Evolutionary conservation across 1,284 basidiomycete genomes (phyloP), one percentile per base, ranked within the genome.

Genomic region (Sporisorium sorghi): DNA sequence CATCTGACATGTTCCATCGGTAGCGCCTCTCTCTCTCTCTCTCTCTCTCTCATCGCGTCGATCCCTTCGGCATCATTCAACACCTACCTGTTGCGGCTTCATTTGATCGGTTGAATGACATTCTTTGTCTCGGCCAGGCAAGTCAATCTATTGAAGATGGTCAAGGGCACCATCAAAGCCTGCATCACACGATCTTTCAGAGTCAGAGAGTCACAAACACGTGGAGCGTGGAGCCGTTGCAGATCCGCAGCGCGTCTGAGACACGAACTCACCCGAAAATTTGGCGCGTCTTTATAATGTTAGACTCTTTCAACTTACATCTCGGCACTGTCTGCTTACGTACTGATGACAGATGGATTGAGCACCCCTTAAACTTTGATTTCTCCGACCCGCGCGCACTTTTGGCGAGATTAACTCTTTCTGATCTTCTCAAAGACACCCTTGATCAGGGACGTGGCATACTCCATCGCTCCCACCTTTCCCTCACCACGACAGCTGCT

Each of bases 341-440:
- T 50, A 19, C 17, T 24, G 47, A 47, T 58, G 56, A 58, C 56
- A 40, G 11, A 11, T 32, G 2, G 12, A 12, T 9, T 11, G 19
- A 24, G 47, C 55, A 24, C 55, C 14, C 28, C 28, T 30, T 30
- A 26, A 40, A 40, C 43, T 56, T 56, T 47, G 44, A n/a, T 35
- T 50, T 40, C 35, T 15, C 26, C 39, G 35, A 58, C 55, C n/a
- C 50, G 47, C 28, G 55, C 55, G n/a, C 4, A 14, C 15, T 40
- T 49, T 49, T 43, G 28, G 46, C 46, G 19, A 58, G 47, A 33
- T 40, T 32, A 19, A 40, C 55, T 47, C 43, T 56, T 56, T 43
- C 35, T n/a, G 32, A 37, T 26, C 17, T 33, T 26, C 42, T 19
- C 17, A 32, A 23, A 14, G 10, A 8, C n/a, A 19, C 39, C 17